Conservation (phyloP, 2,329 filamentous ascomycete genomes). For the Claviceps humidiphila region DNA sequence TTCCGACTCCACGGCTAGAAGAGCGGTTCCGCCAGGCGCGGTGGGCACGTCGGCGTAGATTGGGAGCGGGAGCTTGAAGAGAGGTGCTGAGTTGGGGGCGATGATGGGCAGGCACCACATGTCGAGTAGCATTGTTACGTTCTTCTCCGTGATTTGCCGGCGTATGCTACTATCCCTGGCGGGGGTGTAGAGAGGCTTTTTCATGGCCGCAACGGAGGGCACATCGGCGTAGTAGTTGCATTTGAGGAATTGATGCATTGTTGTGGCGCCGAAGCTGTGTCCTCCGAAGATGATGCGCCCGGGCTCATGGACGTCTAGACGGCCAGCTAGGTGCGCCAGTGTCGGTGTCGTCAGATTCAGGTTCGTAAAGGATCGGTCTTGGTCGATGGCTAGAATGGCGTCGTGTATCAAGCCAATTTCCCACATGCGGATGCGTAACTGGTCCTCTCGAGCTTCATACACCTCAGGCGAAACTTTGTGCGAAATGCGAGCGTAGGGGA, state of each 20-base stretch:
- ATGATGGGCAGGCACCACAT: conserved; percentile 68
- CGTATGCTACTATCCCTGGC: conserved; percentile 39
- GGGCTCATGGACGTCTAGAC: conserved; percentile 54
- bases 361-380: conserved; percentile 35
- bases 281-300: conserved; percentile 64
- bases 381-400: conserved; percentile 53
- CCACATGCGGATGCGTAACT: conserved; percentile 65
- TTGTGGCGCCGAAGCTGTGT: conserved; percentile 71
- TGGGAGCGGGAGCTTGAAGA: conserved; percentile 63
- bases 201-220: conserved; percentile 31
- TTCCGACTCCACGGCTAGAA: conserved; percentile 62
- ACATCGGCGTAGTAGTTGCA: conserved; percentile 54
- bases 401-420: conserved; percentile 62
- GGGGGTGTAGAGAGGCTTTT: conserved; percentile 49
- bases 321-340: conserved; percentile 45
- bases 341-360: conserved; percentile 36
- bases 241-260: conserved; percentile 65
- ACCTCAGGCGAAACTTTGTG: conserved; percentile 54
- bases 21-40: conserved; percentile 39
- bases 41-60: conserved; percentile 41
- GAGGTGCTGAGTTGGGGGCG: conserved; percentile 44
- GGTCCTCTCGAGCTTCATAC: conserved; percentile 53
- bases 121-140: conserved; percentile 58
- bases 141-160: conserved; percentile 53
- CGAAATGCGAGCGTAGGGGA: conserved; percentile 40